A percentile compares a stretch with the other conserved stretches of the same genome.
phyloP scores from a whole-genome alignment of 164 flowering plant species.

The Stephania japonica region DNA sequence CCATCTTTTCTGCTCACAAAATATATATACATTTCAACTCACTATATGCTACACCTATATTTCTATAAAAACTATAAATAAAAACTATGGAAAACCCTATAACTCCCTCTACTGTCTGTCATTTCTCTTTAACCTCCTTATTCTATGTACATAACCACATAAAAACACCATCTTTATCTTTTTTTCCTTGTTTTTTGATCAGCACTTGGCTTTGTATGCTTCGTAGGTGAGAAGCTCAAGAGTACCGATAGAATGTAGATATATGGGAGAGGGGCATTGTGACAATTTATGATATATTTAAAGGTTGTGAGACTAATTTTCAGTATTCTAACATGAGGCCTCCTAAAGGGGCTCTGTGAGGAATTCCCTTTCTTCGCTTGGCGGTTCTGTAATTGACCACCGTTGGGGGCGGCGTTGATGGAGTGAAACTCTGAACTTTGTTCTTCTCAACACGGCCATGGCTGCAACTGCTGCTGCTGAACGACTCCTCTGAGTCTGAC shows the following conservation, averaged over 20 bases:
- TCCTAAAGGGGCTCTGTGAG: conserved; percentile 86
- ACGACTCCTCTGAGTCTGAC: conserved; percentile 64
- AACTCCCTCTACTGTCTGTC: neutral
- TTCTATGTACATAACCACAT: neutral
- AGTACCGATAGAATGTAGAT: conserved; percentile 1
- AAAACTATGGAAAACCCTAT: neutral
- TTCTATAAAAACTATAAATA: neutral
- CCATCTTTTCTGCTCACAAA: neutral
- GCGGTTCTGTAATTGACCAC: conserved; percentile 50
- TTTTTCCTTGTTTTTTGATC: neutral
- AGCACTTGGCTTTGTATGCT: neutral
- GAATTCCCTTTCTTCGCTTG: conserved; percentile 89
- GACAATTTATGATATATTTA: conserved; percentile 7
- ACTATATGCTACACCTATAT: neutral
- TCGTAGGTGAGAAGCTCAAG: conserved; percentile 13
- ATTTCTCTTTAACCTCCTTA: neutral
- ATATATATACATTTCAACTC: neutral
- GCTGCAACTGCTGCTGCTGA: conserved; percentile 48
- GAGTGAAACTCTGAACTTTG: conserved; percentile 55
- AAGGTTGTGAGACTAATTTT: conserved; percentile 7
- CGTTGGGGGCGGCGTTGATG: conserved; percentile 87
- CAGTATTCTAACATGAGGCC: conserved; percentile 55
- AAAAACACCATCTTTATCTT: neutral
- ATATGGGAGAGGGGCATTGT: conserved; percentile 11
- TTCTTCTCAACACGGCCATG: conserved; percentile 25